Evolutionary conservation across 139 green algal species (phyloP).

Genomic region (Chlorella vulgaris): DNA sequence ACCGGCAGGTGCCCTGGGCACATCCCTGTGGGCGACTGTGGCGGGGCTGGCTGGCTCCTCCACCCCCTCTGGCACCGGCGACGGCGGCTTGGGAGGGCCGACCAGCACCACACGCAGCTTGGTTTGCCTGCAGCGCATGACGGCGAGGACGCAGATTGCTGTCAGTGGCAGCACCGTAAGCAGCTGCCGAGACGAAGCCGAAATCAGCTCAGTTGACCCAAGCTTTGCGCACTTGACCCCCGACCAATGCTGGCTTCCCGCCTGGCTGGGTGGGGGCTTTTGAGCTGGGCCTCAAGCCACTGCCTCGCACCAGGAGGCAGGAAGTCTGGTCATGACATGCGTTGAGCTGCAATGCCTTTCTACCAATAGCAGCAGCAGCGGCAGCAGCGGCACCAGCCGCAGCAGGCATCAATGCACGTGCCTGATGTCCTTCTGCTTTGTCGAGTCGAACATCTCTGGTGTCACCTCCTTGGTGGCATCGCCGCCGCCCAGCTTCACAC

Average conservation of each 20-base stretch:
- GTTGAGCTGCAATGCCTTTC: neutral
- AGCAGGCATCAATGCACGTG: no score
- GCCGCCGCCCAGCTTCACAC: conserved; percentile 32
- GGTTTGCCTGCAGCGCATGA: conserved; percentile 45
- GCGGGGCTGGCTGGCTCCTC: conserved; percentile 6
- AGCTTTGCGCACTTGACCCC: no score
- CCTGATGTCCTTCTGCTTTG: conserved; percentile 47
- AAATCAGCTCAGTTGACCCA: no score
- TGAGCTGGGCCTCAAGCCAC: no score
- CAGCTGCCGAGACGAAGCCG: no score
- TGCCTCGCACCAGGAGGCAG: no score
- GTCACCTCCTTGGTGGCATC: conserved; percentile 47
- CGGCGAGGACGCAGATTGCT: neutral
- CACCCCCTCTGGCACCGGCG: conserved; percentile 45
- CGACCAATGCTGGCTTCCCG: no score
- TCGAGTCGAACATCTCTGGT: conserved; percentile 60
- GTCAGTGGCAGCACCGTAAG: neutral
- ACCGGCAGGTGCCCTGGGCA: neutral
- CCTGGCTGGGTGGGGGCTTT: no score
- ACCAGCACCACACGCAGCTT: conserved; percentile 75
- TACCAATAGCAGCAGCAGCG: neutral
- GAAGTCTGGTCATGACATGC: no score
- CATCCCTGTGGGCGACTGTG: conserved; percentile 6
- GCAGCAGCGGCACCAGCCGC: neutral
- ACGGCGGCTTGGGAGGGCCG: conserved; percentile 65